Evolutionary conservation across 2,329 filamentous ascomycete genomes (phyloP), one percentile per base, ranked within the genome.

Genomic region (Ambrosiella beaveri): DNA sequence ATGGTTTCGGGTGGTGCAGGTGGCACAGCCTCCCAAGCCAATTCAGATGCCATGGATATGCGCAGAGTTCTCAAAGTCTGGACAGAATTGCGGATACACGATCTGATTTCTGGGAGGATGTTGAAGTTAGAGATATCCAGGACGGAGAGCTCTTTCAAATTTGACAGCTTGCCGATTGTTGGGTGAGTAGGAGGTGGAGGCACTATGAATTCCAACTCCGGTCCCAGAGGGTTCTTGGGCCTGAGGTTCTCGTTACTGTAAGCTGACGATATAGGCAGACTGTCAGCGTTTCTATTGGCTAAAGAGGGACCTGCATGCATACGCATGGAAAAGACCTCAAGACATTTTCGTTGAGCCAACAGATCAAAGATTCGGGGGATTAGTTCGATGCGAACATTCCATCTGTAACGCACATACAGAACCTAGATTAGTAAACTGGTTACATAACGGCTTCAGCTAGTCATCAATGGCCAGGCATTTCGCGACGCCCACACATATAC

Each of bases 351-450:
- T 39, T 71, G 67, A 64, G 82, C 80, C 9, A 84, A 69, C 39
- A 74, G 73, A 59, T 72, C 72, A 67, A 80, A 83, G 3, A 84
- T 74, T 1, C 73, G 74, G 5, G 77, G 71, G 64, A 75, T 80
- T 8, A 84, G 71, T 65, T 84, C 80, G 57, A 84, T 75, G 6
- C 79, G 74, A 57, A 83, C 77, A 65, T 84, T 81, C 81, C 81
- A 84, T 62, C 76, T 81, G 49, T 57, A 27, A 27, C 27, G 27
- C 27, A 27, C 5, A 27, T 1, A 53, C 17, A 51, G 57, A 38
- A 37, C 27, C 27, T 27, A 5, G 27, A 39, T 55, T 39, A 55
- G 15, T 55, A 41, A 27, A 6, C 1, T 41, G 2, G 39, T 41
- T n/a, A 12, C 39, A 41, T 6, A 41, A n/a, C n/a, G 9, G n/a